phyloP scores from a whole-genome alignment of 2,329 filamentous ascomycete genomes.

The Aspergillus texensis region DNA sequence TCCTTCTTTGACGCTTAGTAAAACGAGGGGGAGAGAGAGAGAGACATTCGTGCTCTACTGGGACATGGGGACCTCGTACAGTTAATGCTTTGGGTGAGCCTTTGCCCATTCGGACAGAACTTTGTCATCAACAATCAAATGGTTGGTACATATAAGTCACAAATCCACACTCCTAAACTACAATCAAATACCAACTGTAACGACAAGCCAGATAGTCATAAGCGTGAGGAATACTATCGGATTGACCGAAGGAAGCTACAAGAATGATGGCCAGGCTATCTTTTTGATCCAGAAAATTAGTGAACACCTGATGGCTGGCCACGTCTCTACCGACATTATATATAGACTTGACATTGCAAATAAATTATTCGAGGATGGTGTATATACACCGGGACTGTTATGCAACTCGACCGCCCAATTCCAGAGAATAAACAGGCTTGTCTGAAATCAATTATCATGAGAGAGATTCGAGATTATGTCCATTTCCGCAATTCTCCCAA shows the following conservation, averaged over 20 bases:
- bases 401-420: background rate
- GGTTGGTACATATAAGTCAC: too few species aligned
- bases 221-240: background rate
- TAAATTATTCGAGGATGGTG: background rate
- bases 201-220: background rate
- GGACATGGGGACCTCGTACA: too few species aligned
- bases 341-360: background rate
- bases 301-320: background rate
- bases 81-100: too few species aligned
- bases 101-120: background rate
- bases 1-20: too few species aligned
- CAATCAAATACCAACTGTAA: background rate
- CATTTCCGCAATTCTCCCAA: background rate
- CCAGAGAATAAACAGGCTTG: background rate
- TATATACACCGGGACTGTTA: background rate
- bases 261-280: background rate
- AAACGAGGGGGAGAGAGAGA: too few species aligned
- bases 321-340: background rate
- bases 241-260: background rate
- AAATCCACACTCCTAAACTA: background rate
- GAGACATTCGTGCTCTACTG: too few species aligned
- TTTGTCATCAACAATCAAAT: background rate
- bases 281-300: background rate
- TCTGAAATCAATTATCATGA: background rate
- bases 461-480: background rate